Percentiles rank a stretch among this genome's conserved stretches.
These are phyloP conservation scores for Colletotrichum plurivorum DNA, from an alignment of 2,329 filamentous ascomycete species.

Conservation along the genomic window DNA sequence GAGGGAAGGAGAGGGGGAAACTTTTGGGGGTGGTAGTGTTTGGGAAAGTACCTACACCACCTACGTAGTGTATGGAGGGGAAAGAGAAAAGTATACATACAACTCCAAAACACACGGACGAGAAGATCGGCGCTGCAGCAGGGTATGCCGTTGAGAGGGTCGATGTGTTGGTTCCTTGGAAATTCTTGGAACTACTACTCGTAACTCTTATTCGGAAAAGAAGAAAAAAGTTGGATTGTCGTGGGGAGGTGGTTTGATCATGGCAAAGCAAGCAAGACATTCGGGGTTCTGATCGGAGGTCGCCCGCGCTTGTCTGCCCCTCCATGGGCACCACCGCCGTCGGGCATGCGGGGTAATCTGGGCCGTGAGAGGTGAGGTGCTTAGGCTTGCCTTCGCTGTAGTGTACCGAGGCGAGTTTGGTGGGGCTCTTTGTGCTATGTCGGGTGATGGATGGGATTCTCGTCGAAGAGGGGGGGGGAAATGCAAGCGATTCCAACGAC, in stretches of 20 bases:
- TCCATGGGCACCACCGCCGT: conserved; percentile 16
- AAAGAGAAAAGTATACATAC: conserved; percentile 1
- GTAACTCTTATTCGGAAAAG: neutral
- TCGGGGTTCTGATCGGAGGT: conserved; percentile 6
- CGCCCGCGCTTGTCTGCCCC: conserved; percentile 15
- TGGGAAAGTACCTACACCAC: neutral
- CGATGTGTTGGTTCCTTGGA: conserved; percentile 5
- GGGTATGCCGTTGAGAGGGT: neutral
- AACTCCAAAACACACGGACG: neutral
- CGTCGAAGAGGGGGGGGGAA: too few species aligned
- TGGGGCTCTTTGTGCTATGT: too few species aligned
- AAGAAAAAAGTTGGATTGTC: conserved; percentile 13
- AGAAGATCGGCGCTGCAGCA: conserved; percentile 9
- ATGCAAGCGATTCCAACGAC: too few species aligned
- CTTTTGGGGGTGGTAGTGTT: conserved; percentile 1
- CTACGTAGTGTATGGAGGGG: too few species aligned
- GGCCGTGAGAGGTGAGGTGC: neutral
- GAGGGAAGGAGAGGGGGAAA: conserved; percentile 3
- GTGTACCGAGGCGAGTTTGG: too few species aligned
- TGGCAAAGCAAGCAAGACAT: neutral
- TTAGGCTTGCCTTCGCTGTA: neutral
- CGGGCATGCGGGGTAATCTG: conserved; percentile 35
- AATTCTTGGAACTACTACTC: conserved; percentile 7
- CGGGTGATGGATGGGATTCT: too few species aligned
- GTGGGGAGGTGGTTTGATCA: conserved; percentile 18